A percentile compares a stretch with the other conserved stretches of the same genome.
phyloP scores from a whole-genome alignment of 805 yeast species.

The Candida stauntonica region DNA sequence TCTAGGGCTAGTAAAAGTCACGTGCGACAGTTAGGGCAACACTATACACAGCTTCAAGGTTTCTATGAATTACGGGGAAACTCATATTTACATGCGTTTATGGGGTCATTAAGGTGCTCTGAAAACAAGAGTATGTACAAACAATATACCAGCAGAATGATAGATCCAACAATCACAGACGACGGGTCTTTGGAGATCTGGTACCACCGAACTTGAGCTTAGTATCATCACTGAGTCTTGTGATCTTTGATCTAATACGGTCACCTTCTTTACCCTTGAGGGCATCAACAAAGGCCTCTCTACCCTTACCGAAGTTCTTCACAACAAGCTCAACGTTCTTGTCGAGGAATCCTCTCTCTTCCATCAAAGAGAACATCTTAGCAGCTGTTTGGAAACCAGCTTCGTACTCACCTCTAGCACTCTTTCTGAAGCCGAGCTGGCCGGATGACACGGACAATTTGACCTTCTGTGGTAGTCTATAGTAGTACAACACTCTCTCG shows the following conservation, averaged over 20 bases:
- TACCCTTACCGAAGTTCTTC: slow-evolving; percentile 83
- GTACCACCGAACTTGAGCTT: slow-evolving; percentile 90
- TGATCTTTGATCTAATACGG: slow-evolving; percentile 57
- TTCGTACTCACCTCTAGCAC: slow-evolving; percentile 89
- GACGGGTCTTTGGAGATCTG: slow-evolving; percentile 76
- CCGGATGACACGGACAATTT: slow-evolving; percentile 74
- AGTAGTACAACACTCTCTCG: slow-evolving; percentile 70
- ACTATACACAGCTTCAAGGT: no score
- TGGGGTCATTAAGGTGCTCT: slow-evolving; percentile 10
- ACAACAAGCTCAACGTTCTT: slow-evolving; percentile 72
- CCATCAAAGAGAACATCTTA: slow-evolving; percentile 65
- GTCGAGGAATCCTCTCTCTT: slow-evolving; percentile 52
- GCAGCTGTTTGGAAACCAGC: slow-evolving; percentile 85
- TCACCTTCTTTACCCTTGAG: slow-evolving; percentile 86
- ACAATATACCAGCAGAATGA: slow-evolving; percentile 1
- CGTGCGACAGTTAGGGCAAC: slow-evolving; percentile 13
- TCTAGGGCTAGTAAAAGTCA: slow-evolving; percentile 12
- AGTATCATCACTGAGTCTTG: slow-evolving; percentile 74
- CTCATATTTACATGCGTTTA: slow-evolving; percentile 6
- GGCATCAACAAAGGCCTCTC: slow-evolving; percentile 81
- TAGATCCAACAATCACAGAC: slow-evolving; percentile 40
- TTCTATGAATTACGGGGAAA: no score
- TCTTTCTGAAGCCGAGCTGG: slow-evolving; percentile 80
- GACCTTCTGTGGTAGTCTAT: slow-evolving; percentile 75
- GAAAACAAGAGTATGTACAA: slow-evolving; percentile 4